Conservation (phyloP, 768 basidiomycete species). For the Boletus insuetus region DNA sequence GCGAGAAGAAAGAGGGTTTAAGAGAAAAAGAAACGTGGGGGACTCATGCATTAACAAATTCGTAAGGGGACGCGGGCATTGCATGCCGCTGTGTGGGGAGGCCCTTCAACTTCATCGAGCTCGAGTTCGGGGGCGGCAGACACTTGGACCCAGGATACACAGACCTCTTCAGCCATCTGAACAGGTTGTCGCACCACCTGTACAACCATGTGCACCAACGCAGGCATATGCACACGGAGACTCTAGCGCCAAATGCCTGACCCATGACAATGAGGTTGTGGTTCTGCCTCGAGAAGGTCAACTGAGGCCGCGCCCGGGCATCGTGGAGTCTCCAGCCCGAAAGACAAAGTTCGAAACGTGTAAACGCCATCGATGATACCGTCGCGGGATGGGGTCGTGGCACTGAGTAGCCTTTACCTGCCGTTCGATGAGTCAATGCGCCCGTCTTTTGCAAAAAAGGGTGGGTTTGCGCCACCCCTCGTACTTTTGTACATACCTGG, state of each 20-base stretch:
- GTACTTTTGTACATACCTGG: background rate
- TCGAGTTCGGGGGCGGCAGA: background rate
- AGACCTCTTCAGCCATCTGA: slow-evolving; percentile 1
- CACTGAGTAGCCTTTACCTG: background rate
- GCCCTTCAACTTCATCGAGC: slow-evolving; percentile 1
- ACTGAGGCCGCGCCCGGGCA: slow-evolving; percentile 19
- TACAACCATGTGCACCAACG: slow-evolving; percentile 24
- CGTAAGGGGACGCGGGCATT: background rate
- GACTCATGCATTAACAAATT: background rate
- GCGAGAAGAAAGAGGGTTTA: background rate
- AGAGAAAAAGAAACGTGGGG: background rate
- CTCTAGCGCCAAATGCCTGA: slow-evolving; percentile 27
- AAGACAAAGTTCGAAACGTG: slow-evolving; percentile 24
- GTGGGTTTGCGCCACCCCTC: background rate
- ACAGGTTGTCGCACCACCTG: slow-evolving; percentile 10
- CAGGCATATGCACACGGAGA: slow-evolving; percentile 19
- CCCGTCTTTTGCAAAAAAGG: background rate
- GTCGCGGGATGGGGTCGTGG: background rate
- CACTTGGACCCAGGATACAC: background rate
- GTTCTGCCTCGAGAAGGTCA: slow-evolving; percentile 19
- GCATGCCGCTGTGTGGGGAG: background rate
- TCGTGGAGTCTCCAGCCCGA: slow-evolving; percentile 23
- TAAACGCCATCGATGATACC: slow-evolving; percentile 16
- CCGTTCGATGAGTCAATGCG: background rate
- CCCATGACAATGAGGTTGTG: slow-evolving; percentile 22